Evolutionary conservation across 2,329 filamentous ascomycete species (phyloP).

Genomic region (Daldinia sp.): DNA sequence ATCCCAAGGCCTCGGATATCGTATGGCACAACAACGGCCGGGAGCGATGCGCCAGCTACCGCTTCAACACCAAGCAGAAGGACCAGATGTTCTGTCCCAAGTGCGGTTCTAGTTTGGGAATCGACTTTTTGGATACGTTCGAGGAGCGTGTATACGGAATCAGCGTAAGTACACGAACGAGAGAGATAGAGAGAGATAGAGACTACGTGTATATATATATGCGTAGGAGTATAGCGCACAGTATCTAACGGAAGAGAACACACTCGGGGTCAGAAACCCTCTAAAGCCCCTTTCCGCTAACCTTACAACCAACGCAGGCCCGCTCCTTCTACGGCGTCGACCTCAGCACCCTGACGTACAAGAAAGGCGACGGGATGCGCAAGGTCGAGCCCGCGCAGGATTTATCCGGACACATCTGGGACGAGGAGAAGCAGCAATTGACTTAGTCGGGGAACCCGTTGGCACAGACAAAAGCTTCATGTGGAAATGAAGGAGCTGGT

Average conservation of each 20-base stretch:
- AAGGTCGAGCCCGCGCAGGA: constrained; percentile 48
- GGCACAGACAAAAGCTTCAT: not conserved
- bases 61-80: constrained; percentile 57
- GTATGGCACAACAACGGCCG: constrained; percentile 54
- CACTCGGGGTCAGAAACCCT: not conserved
- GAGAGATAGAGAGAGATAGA: not conserved
- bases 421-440: constrained; percentile 45
- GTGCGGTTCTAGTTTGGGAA: constrained; percentile 57
- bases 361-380: constrained; percentile 50
- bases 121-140: constrained; percentile 52
- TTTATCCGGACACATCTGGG: constrained; percentile 50
- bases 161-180: constrained; percentile 49
- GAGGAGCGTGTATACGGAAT: constrained; percentile 52
- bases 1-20: constrained; percentile 52
- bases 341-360: constrained; percentile 50
- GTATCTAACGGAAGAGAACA: not conserved
- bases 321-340: constrained; percentile 54
- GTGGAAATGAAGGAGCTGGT: too few species aligned
- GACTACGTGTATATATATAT: not conserved
- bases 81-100: constrained; percentile 59
- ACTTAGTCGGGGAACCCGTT: not conserved
- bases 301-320: constrained; percentile 41
- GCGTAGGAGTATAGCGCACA: not conserved
- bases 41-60: constrained; percentile 49
- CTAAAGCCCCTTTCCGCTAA: not conserved